Conservation (phyloP, 2,329 filamentous ascomycete species). For the Hirsutella thompsonii region DNA sequence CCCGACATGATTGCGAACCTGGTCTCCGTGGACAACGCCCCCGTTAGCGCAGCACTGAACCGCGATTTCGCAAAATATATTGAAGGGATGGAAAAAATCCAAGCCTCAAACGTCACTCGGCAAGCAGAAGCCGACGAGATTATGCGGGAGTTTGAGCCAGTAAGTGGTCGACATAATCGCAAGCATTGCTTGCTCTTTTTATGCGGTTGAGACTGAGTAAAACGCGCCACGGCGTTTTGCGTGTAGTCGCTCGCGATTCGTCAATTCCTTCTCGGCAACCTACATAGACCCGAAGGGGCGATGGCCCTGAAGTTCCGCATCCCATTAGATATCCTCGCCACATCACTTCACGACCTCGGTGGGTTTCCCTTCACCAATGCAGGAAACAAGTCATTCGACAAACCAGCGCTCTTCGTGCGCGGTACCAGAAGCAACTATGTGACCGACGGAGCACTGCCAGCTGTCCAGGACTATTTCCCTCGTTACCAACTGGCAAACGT, state of each 20-base stretch:
- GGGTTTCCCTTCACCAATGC: slow-evolving; percentile 81
- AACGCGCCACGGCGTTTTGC: neutral
- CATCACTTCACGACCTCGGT: slow-evolving; percentile 60
- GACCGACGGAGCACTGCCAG: slow-evolving; percentile 65
- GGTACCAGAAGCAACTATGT: slow-evolving; percentile 70
- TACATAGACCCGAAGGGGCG: slow-evolving; percentile 42
- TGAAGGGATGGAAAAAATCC: slow-evolving; percentile 71
- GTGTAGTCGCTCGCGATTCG: slow-evolving; percentile 54
- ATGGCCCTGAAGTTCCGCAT: slow-evolving; percentile 62
- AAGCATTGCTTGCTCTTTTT: no score
- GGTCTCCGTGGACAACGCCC: slow-evolving; percentile 84
- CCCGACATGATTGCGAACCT: slow-evolving; percentile 57
- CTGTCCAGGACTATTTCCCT: slow-evolving; percentile 74
- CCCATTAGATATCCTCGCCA: slow-evolving; percentile 58
- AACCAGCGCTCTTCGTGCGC: slow-evolving; percentile 68
- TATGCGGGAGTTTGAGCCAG: slow-evolving; percentile 59
- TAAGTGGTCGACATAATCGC: slow-evolving; percentile 17
- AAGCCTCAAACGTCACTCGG: slow-evolving; percentile 51
- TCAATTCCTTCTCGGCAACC: slow-evolving; percentile 84
- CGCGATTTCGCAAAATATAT: slow-evolving; percentile 71
- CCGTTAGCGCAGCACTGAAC: slow-evolving; percentile 64
- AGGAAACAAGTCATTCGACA: slow-evolving; percentile 53
- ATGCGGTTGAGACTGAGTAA: no score
- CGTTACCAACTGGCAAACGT: slow-evolving; percentile 61
- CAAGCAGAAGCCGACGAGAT: slow-evolving; percentile 73